Base-by-base conservation (phyloP, 2,329 filamentous ascomycete species). In the Alternaria consortialis region DNA sequence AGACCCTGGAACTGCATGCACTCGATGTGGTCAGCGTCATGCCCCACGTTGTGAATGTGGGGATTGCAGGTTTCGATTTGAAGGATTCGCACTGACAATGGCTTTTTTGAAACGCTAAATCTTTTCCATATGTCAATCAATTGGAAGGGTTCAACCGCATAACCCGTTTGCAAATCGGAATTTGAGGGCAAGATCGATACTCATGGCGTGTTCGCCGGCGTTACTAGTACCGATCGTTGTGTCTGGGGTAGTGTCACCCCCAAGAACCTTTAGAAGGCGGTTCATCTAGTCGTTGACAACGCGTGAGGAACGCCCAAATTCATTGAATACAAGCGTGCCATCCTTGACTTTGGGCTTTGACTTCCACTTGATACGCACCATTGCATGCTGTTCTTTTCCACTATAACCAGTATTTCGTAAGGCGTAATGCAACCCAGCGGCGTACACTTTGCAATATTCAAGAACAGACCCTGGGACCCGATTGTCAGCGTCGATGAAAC, bases 351-450 rank as follows among this genome's bases (percentile, higher is more conserved):
- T 69, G 9, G 63, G 57, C 43, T 67, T 69, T 0, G 63, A 67
- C 13, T 61, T 67, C 65, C 65, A 67, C 46, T 69, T 67, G 39
- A 69, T 64, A 23, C 65, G 62, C 7, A 69, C 56, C 66, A 67
- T 69, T 4, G 57, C 39, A n/a, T 64, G 52, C 3, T 44, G n/a
- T 5, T 58, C 4, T 5, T 32, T 23, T n/a, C 20, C 4, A 13
- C n/a, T 13, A 29, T 20, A 17, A 40, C 12, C 37, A 17, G 5
- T 29, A 36, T 17, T 5, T 43, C 62, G 46, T 4, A 32, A 34
- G n/a, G 59, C 64, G 27, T 60, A 55, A 40, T 63, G 44, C 23
- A 68, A 20, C 2, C 64, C 64, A 44, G 66, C 64, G n/a, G 64
- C 64, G 17, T 56, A 68, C 4, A 62, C 60, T 47, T 67, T 67